Evolutionary conservation across 1,284 basidiomycete species (phyloP).

Genomic region (Fomes fomentarius): DNA sequence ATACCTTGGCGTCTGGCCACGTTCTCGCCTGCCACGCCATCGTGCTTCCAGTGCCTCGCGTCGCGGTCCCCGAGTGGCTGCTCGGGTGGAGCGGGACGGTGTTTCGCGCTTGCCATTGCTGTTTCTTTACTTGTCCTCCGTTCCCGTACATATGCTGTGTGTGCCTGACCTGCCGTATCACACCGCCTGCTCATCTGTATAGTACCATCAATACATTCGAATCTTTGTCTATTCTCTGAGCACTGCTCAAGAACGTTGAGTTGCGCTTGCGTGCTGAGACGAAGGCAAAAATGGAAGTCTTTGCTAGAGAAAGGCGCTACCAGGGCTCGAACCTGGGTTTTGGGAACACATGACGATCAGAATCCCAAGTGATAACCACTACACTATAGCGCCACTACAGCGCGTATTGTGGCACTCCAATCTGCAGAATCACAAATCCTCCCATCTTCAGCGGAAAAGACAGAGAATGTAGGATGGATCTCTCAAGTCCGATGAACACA

Average conservation of each 20-base stretch:
- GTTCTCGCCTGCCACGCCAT: no score
- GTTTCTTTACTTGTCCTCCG: not conserved
- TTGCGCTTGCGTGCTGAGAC: no score
- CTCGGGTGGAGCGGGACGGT: not conserved
- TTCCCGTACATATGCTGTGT: no score
- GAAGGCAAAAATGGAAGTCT: not conserved
- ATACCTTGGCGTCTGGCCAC: no score
- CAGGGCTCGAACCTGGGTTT: slow-evolving; percentile 20
- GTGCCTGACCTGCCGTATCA: not conserved
- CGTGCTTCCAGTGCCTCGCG: no score
- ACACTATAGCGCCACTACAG: slow-evolving; percentile 17
- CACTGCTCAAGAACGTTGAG: no score
- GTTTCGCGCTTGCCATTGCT: not conserved
- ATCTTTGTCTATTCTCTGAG: no score
- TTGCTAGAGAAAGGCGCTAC: slow-evolving; percentile 7
- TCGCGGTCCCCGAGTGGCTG: not conserved
- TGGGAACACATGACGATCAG: slow-evolving; percentile 9
- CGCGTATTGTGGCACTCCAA: not conserved
- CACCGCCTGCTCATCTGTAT: slow-evolving; percentile 15
- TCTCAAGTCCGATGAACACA: no score
- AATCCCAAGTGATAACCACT: slow-evolving; percentile 24
- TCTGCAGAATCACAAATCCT: no score
- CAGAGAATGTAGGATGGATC: no score
- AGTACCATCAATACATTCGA: no score
- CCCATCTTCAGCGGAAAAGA: no score